Conservation (phyloP, 2,329 filamentous ascomycete species). For the Claviceps maximensis region DNA sequence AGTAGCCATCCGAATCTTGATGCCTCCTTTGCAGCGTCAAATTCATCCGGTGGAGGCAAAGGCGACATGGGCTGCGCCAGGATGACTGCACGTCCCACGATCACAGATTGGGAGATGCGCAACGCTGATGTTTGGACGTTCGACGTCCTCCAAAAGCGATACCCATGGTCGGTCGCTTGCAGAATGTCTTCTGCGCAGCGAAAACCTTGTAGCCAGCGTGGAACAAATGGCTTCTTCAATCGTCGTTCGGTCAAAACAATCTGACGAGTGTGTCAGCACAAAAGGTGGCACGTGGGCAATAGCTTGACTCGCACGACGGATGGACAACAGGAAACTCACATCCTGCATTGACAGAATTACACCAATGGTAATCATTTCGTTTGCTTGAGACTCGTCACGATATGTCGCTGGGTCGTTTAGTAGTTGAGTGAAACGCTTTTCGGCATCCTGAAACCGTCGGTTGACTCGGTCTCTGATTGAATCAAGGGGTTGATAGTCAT, state of each 20-base stretch:
- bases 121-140: constrained; percentile 22
- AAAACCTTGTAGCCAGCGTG: constrained; percentile 26
- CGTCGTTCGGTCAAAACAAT: constrained; percentile 25
- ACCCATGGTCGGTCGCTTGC: constrained; percentile 22
- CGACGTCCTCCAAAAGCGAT: constrained; percentile 21
- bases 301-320: neutral
- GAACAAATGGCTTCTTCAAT: constrained; percentile 16
- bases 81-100: constrained; percentile 26
- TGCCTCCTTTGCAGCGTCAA: constrained; percentile 17
- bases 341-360: constrained; percentile 27
- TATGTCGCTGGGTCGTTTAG: constrained; percentile 14
- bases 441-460: constrained; percentile 18
- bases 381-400: constrained; percentile 12
- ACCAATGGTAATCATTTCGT: constrained; percentile 24
- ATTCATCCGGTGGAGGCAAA: constrained; percentile 15
- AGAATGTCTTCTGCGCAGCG: constrained; percentile 22
- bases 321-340: constrained; percentile 13
- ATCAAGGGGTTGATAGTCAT: constrained; percentile 24
- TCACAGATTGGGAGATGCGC: constrained; percentile 25
- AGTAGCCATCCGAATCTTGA: constrained; percentile 26
- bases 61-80: constrained; percentile 26
- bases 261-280: constrained; percentile 9
- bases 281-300: neutral
- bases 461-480: constrained; percentile 20
- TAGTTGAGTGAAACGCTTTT: constrained; percentile 17